These are phyloP conservation scores for Lentinus brumalis DNA, from an alignment of 768 basidiomycete genomes.

Conservation along the genomic window DNA sequence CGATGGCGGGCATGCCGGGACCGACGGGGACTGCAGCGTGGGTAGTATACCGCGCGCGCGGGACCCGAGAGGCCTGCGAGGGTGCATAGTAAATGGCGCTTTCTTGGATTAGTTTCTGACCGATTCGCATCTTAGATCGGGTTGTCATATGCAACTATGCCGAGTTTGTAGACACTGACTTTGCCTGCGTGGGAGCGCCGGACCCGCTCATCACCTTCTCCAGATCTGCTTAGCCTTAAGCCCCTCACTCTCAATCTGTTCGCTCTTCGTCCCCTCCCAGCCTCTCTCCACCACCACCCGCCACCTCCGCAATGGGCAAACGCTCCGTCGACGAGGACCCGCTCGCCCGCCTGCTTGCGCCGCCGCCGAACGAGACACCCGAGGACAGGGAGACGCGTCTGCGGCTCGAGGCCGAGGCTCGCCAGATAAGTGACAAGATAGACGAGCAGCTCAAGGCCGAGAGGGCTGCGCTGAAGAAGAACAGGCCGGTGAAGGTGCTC, in stretches of 20 bases:
- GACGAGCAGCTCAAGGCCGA: slow-evolving; percentile 42
- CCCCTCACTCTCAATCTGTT: not conserved
- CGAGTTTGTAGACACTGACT: not conserved
- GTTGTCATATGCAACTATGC: not conserved
- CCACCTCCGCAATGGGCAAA: slow-evolving; percentile 22
- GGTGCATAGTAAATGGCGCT: not conserved
- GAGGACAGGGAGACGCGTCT: slow-evolving; percentile 48
- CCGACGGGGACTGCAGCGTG: not conserved
- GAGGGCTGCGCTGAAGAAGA: slow-evolving; percentile 32
- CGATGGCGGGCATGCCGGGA: not conserved
- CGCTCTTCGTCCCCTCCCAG: not conserved
- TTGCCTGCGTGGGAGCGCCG: not conserved
- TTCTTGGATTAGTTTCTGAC: not conserved
- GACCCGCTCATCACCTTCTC: not conserved
- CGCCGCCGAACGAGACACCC: slow-evolving; percentile 60
- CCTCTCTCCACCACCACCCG: not conserved
- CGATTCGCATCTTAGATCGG: not conserved
- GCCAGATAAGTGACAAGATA: slow-evolving; percentile 54
- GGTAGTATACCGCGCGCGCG: too few relatives aligned
- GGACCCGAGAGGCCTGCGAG: too few relatives aligned
- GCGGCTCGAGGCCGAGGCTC: slow-evolving; percentile 56
- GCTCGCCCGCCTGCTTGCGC: slow-evolving; percentile 53
- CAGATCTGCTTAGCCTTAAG: not conserved
- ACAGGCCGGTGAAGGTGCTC: slow-evolving; percentile 39
- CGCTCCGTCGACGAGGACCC: slow-evolving; percentile 55